Evolutionary conservation across 495 filamentous ascomycete species (phyloP), one percentile per base, ranked within the genome.

Genomic region (Cladorrhinum samala): DNA sequence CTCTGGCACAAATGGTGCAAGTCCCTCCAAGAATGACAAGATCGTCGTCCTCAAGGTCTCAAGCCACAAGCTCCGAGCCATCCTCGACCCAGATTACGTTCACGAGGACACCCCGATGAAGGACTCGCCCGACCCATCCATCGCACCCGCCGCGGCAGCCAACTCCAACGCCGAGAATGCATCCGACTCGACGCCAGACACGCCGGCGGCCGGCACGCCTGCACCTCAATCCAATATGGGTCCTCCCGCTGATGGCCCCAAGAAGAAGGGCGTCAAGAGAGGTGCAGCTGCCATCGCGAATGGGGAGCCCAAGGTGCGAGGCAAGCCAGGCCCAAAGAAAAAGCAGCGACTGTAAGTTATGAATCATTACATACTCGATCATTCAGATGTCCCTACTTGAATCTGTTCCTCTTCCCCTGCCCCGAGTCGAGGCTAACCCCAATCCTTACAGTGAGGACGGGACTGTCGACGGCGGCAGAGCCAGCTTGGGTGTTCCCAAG

Each of bases 271-370:
- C 48, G 63, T 76, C 66, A 59, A 74, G 78, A 60, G 70, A 62
- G 59, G 62, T 53, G 52, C 69, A 53, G 56, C 47, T 33, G 67
- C 72, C 46, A 73, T 47, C 50, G 74, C 76, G 17, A 78, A 83
- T 59, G 78, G 73, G 25, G 65, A 69, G 48, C 58, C 58, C 21
- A 89, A 88, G 71, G 77, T 83, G 33, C 73, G 87, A 57, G 86
- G 88, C 51, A 91, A 95, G 74, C 91, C 93, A 6, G 90, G 90
- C 16, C 90, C 92, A 0, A 97, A 96, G 80, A 96, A 95, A 81
- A 91, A 92, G 70, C 83, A 86, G 59, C 83, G 82, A 79, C 72
- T 95, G 93, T 98, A 86, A 80, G 88, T 84, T 24, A 36, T 25
- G 8, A 20, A 33, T 11, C 53, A 14, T 36, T 36, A 46, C 39